Conservation (phyloP, 2,329 filamentous ascomycete genomes). For the Apiospora aurea region DNA sequence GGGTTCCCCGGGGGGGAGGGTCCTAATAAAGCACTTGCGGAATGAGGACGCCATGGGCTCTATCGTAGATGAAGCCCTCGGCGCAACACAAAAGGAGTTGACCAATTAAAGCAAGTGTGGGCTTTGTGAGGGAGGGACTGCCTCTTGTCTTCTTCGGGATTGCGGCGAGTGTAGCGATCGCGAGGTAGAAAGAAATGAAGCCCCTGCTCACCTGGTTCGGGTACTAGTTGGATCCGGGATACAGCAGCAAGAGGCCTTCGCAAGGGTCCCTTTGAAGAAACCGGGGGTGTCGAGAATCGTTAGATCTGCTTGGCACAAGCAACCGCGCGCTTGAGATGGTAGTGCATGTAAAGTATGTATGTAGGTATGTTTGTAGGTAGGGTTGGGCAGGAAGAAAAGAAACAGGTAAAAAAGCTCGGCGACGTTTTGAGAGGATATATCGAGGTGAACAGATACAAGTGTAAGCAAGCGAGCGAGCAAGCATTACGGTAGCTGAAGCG, state of each 20-base stretch:
- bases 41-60: slow-evolving; percentile 10
- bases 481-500: background rate
- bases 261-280: background rate
- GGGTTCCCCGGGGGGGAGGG: background rate
- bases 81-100: slow-evolving; percentile 15
- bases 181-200: slow-evolving; percentile 18
- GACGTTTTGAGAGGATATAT: background rate
- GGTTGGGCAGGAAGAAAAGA: background rate
- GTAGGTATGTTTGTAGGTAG: background rate
- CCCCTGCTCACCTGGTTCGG: slow-evolving; percentile 11
- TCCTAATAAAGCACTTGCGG: slow-evolving; percentile 12
- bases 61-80: background rate
- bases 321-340: slow-evolving; percentile 7
- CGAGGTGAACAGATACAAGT: background rate
- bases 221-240: background rate
- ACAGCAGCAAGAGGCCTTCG: background rate
- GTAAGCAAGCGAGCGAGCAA: background rate
- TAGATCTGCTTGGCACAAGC: slow-evolving; percentile 8
- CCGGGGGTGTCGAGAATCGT: slow-evolving; percentile 3
- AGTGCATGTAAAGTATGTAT: background rate
- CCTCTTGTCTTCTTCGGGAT: slow-evolving; percentile 13
- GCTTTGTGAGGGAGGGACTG: background rate
- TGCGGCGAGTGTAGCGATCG: slow-evolving; percentile 7
- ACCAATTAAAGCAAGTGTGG: slow-evolving; percentile 9
- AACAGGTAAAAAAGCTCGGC: slow-evolving; percentile 8